Evolutionary conservation across 371 early-diverging fungal genomes (phyloP), one percentile per base, ranked within the genome.

Genomic region (Syncephalis fuscata): DNA sequence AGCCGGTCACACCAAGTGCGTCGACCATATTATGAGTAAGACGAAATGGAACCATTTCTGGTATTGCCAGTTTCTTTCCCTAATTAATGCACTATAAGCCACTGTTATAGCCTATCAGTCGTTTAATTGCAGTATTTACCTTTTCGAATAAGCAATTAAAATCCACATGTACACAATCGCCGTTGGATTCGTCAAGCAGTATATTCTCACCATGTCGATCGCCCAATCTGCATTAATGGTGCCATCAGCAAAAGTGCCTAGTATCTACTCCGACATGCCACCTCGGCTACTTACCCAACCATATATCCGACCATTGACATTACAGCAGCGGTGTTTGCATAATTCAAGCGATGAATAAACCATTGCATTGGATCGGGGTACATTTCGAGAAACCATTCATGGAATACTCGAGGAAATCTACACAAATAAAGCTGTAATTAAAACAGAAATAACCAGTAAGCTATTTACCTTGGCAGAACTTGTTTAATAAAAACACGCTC

Each of bases 181-280:
- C 96, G 14, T 73, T 84, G n/a, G 60, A 67, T 22, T 73, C 69
- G 61, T 99, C 96, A 40, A 99, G 74, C 38, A 98, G 56, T 27
- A 99, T 90, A 60, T 99, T 99, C 61, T 99, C 98, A 4, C 89
- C 78, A 59, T 99, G 99, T 5, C 99, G 77, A 64, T 99, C 99
- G 5, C 99, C 99, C 21, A 99, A 72, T 0, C 82, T 81, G 62
- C 1, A 22, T 45, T 36, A 11, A 48, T 39, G 19, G 20, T 24
- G 3, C 17, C 40, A 2, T 42, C 4, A 15, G 19, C 43, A 24
- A 26, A 23, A 17, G 41, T 22, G 24, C 20, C 19, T n/a, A 46
- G 3, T 23, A 36, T 15, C 0, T 15, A 2, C 14, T 15, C 24
- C 5, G n/a, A n/a, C n/a, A n/a, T n/a, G n/a, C n/a, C n/a, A n/a